Evolutionary conservation across 2,329 filamentous ascomycete species (phyloP).

Genomic region (Aureobasidium leucospermi): DNA sequence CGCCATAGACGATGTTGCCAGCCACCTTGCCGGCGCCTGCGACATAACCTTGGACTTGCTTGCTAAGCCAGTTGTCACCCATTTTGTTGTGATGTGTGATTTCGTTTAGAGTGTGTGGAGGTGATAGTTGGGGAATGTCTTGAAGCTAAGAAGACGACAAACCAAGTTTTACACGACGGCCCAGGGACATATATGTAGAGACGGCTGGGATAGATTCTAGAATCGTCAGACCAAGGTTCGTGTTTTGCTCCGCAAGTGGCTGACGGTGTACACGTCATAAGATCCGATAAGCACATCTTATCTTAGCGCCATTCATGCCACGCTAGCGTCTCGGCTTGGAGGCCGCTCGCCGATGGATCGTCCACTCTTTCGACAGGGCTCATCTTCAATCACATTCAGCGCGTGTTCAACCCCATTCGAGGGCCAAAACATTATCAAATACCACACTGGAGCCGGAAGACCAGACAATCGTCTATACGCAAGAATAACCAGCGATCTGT

Average conservation of each 20-base stretch:
- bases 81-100: not conserved
- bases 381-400: not conserved
- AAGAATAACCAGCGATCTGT: not conserved
- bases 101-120: not conserved
- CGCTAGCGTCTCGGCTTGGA: slow-evolving; percentile 1
- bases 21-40: slow-evolving; percentile 38
- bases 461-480: not conserved
- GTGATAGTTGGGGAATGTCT: not conserved
- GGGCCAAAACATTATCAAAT: not conserved
- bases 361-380: slow-evolving; percentile 2
- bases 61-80: slow-evolving; percentile 39
- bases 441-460: not conserved
- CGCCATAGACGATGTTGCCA: slow-evolving; percentile 35
- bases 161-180: not conserved
- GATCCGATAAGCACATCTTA: not conserved
- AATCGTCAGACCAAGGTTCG: slow-evolving; percentile 6
- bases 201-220: slow-evolving; percentile 1
- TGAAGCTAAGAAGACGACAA: not conserved
- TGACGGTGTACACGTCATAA: not conserved
- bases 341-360: not conserved
- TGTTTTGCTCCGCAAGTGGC: not conserved
- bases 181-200: not conserved
- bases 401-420: not conserved
- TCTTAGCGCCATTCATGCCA: not conserved
- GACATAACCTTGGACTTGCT: slow-evolving; percentile 35